Evolutionary conservation across 1,284 basidiomycete genomes (phyloP), one percentile per base, ranked within the genome.

Genomic region (Meira miltonrushii): DNA sequence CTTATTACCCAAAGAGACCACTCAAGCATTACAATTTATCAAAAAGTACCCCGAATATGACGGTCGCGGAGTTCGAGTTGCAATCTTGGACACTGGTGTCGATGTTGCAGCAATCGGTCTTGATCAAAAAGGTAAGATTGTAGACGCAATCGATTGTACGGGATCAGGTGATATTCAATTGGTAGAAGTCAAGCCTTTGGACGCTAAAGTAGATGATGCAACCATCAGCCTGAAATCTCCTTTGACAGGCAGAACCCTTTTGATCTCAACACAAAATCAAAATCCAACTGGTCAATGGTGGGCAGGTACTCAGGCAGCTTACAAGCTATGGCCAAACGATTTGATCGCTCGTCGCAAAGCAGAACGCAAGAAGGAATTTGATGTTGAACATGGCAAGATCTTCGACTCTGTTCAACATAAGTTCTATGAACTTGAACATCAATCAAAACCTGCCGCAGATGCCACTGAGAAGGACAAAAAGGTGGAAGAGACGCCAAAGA

Each of bases 21-120:
- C 75, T 1, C 68, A 75, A 40, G 76, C 76, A 0, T 66, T 72
- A 44, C 59, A 68, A 44, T 79, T 79, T 62, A 58, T 73, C 21
- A 63, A 67, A 55, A 70, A 74, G 48, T 78, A 74, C 48, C 75
- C 75, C 39, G 55, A 69, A 41, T 78, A 73, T 61, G 75, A 78
- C 54, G 78, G 77, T 33, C 64, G 74, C 48, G 65, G 68, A 23
- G 71, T 78, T n/a, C 67, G 76, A 23, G 74, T 79, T 12, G 78
- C 74, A 28, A 71, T 79, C 52, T 71, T 79, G n/a, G 78, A 79
- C 58, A 79, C 78, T 1, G 78, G 78, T 48, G 73, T 78, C 12
- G 78, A 79, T 52, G 76, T 76, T 1, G 78, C 77, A 23, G 76
- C 78, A 8, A 60, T 72, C 38, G 78, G 78, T 13, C 72, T 79